A percentile compares a stretch with the other conserved stretches of the same genome.
Conservation (phyloP, 1,284 basidiomycete species). For the Wallemia ichthyophaga region DNA sequence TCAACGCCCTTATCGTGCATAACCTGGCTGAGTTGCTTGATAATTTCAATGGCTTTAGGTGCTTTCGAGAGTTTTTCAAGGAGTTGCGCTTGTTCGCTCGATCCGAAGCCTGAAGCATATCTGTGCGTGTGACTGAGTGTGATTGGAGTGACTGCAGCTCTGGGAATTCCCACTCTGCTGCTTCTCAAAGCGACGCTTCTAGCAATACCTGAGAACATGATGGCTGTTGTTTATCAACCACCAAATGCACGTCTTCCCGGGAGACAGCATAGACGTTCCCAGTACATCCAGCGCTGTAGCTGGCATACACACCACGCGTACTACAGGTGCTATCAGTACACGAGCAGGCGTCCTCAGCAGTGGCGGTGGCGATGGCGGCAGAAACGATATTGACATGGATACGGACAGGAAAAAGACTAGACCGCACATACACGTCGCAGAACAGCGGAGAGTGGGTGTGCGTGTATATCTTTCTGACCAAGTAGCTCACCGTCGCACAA, state of each 20-base stretch:
- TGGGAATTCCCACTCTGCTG: background rate
- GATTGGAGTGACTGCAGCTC: background rate
- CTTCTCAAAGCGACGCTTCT: background rate
- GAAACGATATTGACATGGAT: background rate
- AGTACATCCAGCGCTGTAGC: background rate
- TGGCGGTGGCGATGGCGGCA: background rate
- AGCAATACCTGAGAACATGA: background rate
- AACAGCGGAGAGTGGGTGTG: background rate
- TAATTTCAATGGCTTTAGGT: background rate
- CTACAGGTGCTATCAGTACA: background rate
- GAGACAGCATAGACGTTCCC: background rate
- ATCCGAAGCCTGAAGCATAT: background rate
- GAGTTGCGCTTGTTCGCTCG: background rate
- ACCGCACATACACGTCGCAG: background rate
- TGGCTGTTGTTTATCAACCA: background rate
- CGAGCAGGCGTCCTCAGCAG: background rate
- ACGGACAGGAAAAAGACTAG: background rate
- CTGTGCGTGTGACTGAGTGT: background rate
- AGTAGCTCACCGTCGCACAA: constrained; percentile 16
- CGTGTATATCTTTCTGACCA: background rate
- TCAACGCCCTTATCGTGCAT: background rate
- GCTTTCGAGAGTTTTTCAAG: background rate
- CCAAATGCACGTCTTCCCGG: background rate
- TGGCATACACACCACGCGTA: background rate
- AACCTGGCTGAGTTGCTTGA: background rate